phyloP scores from a whole-genome alignment of 495 filamentous ascomycete genomes.

The Ascodesmis nigricans region DNA sequence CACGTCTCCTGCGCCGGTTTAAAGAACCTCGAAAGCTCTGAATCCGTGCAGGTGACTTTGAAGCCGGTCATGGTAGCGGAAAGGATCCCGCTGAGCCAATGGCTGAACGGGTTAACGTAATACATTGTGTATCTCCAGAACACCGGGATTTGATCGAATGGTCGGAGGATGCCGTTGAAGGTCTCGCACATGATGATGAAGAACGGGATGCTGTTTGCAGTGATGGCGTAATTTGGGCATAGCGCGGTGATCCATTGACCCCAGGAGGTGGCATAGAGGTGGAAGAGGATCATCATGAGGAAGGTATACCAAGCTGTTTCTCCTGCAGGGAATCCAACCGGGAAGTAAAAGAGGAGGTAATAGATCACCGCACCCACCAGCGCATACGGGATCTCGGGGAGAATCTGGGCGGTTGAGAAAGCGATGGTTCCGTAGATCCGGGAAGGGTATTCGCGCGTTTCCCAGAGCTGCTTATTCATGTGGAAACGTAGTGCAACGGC shows the following conservation, averaged over 20 bases:
- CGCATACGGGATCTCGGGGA: conserved; percentile 55
- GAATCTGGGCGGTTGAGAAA: conserved; percentile 53
- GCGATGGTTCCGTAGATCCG: conserved; percentile 68
- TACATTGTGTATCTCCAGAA: conserved; percentile 72
- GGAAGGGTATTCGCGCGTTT: conserved; percentile 50
- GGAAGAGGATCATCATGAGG: conserved; percentile 63
- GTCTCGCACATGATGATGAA: conserved; percentile 58
- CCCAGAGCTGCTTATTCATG: conserved; percentile 53
- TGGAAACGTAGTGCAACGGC: conserved; percentile 61
- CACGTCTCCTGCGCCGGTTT: conserved; percentile 43
- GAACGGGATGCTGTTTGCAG: conserved; percentile 49
- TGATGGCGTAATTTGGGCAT: conserved; percentile 59
- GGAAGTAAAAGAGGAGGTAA: conserved; percentile 60
- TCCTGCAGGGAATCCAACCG: conserved; percentile 45
- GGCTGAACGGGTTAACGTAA: conserved; percentile 46
- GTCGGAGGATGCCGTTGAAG: conserved; percentile 54
- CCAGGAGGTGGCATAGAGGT: conserved; percentile 55
- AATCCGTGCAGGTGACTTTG: conserved; percentile 32
- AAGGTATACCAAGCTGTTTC: conserved; percentile 54
- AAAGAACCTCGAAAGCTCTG: conserved; percentile 45
- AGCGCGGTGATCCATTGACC: conserved; percentile 73
- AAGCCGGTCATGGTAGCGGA: conserved; percentile 34
- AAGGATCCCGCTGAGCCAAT: conserved; percentile 55
- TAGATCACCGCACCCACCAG: conserved; percentile 44
- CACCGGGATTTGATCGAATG: conserved; percentile 35